Percentiles rank a stretch among this genome's conserved stretches.
phyloP scores from a whole-genome alignment of 169 alveolate genomes.

The Eimeria praecox region DNA sequence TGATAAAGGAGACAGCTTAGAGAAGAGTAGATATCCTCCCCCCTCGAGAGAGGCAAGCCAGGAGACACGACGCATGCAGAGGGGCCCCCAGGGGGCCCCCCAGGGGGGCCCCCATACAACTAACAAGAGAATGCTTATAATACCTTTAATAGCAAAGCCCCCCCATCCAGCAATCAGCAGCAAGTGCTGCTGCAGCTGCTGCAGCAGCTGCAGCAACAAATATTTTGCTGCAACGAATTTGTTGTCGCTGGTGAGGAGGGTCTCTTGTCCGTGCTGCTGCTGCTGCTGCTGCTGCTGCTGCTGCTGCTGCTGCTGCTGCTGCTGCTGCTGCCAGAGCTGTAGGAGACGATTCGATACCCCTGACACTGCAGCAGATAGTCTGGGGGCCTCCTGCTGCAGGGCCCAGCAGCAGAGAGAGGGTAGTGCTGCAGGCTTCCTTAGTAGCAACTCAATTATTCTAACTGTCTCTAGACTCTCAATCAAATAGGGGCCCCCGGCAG shows the following conservation, averaged over 20 bases:
- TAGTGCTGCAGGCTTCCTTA: not conserved
- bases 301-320: constrained; percentile 30
- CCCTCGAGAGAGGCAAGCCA: not conserved
- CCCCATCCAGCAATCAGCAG: not conserved
- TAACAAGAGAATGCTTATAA: not conserved
- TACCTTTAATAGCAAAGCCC: not conserved
- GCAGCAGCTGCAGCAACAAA: constrained; percentile 14
- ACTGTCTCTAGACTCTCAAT: not conserved
- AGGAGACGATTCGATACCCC: not conserved
- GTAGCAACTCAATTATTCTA: constrained; percentile 22
- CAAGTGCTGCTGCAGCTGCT: not conserved
- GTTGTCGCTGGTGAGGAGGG: not conserved
- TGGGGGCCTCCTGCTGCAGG: not conserved
- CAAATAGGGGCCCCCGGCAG: constrained; percentile 44
- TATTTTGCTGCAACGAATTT: not conserved
- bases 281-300: constrained; percentile 38
- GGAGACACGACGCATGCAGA: constrained; percentile 39
- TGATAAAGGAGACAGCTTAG: constrained; percentile 44
- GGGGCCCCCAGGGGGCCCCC: constrained; percentile 61
- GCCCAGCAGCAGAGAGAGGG: constrained; percentile 47
- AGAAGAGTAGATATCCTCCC: not conserved
- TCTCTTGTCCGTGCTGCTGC: not conserved
- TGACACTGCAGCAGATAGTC: not conserved
- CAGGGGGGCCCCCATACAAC: not conserved
- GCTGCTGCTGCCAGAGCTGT: constrained; percentile 1